Evolutionary conservation across 306 rosid species (phyloP).

Genomic region (Abrus precatorius): DNA sequence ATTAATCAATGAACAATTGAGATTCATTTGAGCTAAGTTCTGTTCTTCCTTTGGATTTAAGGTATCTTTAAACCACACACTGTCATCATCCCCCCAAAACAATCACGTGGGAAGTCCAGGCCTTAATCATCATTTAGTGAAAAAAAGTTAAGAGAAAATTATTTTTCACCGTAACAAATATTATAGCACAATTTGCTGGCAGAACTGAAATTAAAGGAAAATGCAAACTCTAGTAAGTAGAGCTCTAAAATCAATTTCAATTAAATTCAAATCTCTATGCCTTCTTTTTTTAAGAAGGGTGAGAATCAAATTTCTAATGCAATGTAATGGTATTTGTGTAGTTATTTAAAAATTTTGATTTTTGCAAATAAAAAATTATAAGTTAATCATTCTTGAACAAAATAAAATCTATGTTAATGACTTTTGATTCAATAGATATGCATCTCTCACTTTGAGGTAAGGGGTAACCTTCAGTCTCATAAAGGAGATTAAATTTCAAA

Average conservation of each 20-base stretch:
- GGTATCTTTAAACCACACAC: slow-evolving; percentile 29
- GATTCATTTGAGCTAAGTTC: slow-evolving; percentile 37
- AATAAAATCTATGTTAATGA: neutral
- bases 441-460: slow-evolving; percentile 37
- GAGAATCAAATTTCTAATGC: neutral
- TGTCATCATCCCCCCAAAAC: neutral
- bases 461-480: slow-evolving; percentile 45
- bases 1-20: slow-evolving; percentile 37
- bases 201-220: neutral
- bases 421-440: neutral
- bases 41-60: slow-evolving; percentile 47
- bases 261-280: neutral
- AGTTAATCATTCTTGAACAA: neutral
- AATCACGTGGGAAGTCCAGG: neutral
- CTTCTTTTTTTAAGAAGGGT: neutral
- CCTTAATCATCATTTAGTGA: slow-evolving; percentile 18
- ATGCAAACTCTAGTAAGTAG: no score
- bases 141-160: neutral
- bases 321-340: slow-evolving; percentile 2
- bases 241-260: neutral
- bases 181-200: no score
- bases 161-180: neutral
- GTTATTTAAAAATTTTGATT: neutral
- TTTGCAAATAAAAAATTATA: neutral
- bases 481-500: slow-evolving; percentile 17